phyloP scores from a whole-genome alignment of 176 grass and related monocot genomes.

The Carex littledalei region DNA sequence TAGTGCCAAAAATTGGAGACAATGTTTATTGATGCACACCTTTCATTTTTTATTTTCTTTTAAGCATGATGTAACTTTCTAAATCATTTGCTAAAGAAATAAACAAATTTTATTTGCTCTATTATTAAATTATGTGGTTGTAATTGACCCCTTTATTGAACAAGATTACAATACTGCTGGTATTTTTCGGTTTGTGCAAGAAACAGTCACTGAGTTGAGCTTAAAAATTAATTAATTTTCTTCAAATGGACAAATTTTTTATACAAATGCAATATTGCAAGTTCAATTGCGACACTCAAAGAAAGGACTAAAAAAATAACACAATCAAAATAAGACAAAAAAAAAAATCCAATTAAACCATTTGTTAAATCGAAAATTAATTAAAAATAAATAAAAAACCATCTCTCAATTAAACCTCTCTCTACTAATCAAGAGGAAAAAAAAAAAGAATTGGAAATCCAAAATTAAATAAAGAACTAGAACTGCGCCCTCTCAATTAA shows the following conservation, averaged over 20 bases:
- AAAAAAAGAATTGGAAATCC: too few species aligned
- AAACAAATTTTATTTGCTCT: background rate
- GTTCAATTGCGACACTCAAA: too few species aligned
- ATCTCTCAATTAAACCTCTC: background rate
- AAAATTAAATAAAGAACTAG: too few species aligned
- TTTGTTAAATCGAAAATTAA: too few species aligned
- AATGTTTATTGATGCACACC: slow-evolving; percentile 5
- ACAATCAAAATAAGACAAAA: background rate
- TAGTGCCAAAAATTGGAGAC: background rate
- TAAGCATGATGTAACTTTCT: background rate
- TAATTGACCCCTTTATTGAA: background rate
- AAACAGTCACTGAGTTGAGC: background rate
- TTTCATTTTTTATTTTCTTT: background rate
- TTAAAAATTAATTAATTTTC: background rate
- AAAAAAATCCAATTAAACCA: background rate
- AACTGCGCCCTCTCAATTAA: too few species aligned
- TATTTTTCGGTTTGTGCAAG: too few species aligned
- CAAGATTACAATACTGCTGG: background rate
- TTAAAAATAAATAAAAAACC: background rate
- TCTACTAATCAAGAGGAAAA: background rate
- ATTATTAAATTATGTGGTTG: background rate
- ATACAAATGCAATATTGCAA: too few species aligned
- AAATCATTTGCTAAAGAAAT: background rate
- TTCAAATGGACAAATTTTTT: background rate
- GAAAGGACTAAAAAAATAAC: background rate